Evolutionary conservation across 75 land plant species (phyloP).

Genomic region (Picea glauca): DNA sequence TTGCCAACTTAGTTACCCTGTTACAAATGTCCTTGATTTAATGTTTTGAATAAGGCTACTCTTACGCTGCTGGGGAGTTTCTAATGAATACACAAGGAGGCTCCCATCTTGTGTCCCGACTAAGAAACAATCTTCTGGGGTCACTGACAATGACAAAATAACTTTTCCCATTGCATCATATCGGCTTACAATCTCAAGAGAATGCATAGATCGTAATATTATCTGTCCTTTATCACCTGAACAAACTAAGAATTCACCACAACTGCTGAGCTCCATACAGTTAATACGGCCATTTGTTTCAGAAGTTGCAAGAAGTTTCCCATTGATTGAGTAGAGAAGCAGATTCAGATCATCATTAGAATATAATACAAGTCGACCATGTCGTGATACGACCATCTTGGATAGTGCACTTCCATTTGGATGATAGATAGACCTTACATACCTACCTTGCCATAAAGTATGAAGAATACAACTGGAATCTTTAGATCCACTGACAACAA

Average conservation of each 20-base stretch:
- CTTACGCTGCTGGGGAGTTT: slow-evolving; percentile 64
- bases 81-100: slow-evolving; percentile 81
- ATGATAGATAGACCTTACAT: slow-evolving; percentile 84
- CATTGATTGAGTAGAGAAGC: slow-evolving; percentile 84
- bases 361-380: slow-evolving; percentile 77
- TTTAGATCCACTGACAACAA: slow-evolving; percentile 94
- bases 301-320: slow-evolving; percentile 67
- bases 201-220: slow-evolving; percentile 71
- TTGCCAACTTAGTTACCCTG: slow-evolving; percentile 15
- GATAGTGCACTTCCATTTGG: slow-evolving; percentile 75
- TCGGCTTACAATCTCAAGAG: slow-evolving; percentile 67
- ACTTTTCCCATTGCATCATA: slow-evolving; percentile 77
- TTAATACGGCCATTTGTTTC: slow-evolving; percentile 89
- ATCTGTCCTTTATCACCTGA: slow-evolving; percentile 97
- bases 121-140: slow-evolving; percentile 93
- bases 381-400: slow-evolving; percentile 73
- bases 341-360: slow-evolving; percentile 85
- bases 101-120: slow-evolving; percentile 91
- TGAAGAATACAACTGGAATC: slow-evolving; percentile 95
- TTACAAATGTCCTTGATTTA: slow-evolving; percentile 26
- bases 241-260: slow-evolving; percentile 95
- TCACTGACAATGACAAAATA: slow-evolving; percentile 74
- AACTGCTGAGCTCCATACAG: slow-evolving; percentile 79
- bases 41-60: slow-evolving; percentile 24
- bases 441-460: slow-evolving; percentile 77